Evolutionary conservation across 495 filamentous ascomycete genomes (phyloP).

Genomic region (Aspergillus affinis): DNA sequence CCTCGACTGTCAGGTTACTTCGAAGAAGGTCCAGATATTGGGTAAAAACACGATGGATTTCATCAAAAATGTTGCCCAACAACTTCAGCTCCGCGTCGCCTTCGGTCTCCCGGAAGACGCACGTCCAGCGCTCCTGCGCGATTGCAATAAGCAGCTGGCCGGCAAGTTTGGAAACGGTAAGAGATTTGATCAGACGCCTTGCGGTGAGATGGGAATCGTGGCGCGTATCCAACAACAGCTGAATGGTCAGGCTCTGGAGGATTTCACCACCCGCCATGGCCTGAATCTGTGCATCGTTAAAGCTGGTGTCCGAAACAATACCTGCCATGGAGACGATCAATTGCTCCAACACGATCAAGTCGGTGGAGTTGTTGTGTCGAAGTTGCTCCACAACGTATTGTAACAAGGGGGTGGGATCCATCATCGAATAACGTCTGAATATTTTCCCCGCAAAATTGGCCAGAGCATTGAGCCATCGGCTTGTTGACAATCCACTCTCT

Average conservation of each 20-base stretch:
- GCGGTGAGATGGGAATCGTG: conserved; percentile 67
- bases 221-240: conserved; percentile 74
- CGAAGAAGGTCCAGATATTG: conserved; percentile 90
- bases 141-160: conserved; percentile 82
- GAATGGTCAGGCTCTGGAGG: conserved; percentile 74
- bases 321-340: conserved; percentile 89
- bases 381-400: conserved; percentile 88
- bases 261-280: conserved; percentile 84
- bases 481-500: conserved; percentile 80
- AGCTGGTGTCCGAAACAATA: conserved; percentile 77
- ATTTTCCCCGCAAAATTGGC: conserved; percentile 83
- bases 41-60: conserved; percentile 76
- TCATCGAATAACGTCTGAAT: conserved; percentile 74
- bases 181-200: conserved; percentile 71
- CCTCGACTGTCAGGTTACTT: conserved; percentile 69
- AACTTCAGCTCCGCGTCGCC: conserved; percentile 74
- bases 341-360: conserved; percentile 85
- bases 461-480: conserved; percentile 82
- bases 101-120: conserved; percentile 68
- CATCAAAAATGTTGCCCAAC: conserved; percentile 81
- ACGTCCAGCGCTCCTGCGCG: conserved; percentile 81
- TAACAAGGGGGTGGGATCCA: conserved; percentile 82
- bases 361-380: conserved; percentile 73
- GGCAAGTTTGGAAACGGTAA: conserved; percentile 70
- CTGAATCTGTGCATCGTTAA: conserved; percentile 81